These are phyloP conservation scores for Solanum chiquidenum DNA, from an alignment of 257 asterid species.

Conservation along the genomic window DNA sequence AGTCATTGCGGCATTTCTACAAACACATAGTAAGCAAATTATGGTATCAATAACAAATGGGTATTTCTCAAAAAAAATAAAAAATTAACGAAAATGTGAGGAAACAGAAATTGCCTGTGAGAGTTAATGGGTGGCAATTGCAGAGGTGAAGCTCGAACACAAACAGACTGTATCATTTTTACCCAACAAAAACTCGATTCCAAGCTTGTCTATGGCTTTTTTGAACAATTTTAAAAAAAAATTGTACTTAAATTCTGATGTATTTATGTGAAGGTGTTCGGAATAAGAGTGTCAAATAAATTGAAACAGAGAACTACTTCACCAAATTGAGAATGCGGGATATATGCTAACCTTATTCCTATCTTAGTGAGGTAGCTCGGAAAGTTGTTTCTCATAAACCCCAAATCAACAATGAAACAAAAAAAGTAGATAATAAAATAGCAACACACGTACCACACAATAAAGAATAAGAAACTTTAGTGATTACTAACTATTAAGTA, in stretches of 20 bases:
- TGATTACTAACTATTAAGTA: too few species aligned
- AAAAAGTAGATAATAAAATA: neutral
- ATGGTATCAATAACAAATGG: neutral
- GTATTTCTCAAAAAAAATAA: neutral
- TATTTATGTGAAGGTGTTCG: neutral
- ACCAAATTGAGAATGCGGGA: too few species aligned
- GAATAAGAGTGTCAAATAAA: neutral
- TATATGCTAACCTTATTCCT: too few species aligned
- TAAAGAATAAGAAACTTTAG: too few species aligned
- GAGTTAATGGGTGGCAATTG: slow-evolving; percentile 24
- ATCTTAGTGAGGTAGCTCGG: neutral
- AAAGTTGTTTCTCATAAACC: too few species aligned
- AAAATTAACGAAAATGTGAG: neutral
- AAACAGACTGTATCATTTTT: slow-evolving; percentile 35
- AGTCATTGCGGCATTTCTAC: slow-evolving; percentile 18
- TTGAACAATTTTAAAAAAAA: neutral
- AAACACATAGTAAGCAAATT: neutral
- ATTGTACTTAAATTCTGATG: neutral
- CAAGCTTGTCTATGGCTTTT: neutral
- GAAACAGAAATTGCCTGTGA: slow-evolving; percentile 4
- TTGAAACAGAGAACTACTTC: too few species aligned
- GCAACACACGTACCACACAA: neutral
- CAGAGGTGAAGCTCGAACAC: slow-evolving; percentile 25
- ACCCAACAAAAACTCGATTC: neutral
- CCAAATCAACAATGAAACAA: too few species aligned